phyloP scores from a whole-genome alignment of 257 asterid genomes.

The Gentiana straminea region DNA sequence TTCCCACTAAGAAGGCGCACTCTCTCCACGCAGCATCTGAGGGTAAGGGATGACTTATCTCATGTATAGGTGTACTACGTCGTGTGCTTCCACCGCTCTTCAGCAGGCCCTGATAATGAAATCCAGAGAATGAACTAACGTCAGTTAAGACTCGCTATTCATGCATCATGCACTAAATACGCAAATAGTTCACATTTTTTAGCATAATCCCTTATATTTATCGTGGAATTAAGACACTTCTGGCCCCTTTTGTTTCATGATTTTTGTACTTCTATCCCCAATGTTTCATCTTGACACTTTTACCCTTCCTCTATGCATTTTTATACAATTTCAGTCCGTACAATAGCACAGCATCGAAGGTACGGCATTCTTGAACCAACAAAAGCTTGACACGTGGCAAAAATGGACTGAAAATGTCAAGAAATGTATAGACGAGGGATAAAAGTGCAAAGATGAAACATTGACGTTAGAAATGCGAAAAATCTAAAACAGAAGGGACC shows the following conservation, averaged over 20 bases:
- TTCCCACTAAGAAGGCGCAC: conserved; percentile 45
- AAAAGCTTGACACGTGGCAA: no score
- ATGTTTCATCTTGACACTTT: no score
- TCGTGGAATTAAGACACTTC: neutral
- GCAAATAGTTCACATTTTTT: neutral
- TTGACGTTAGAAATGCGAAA: no score
- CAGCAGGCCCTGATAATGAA: conserved; percentile 59
- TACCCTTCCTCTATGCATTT: no score
- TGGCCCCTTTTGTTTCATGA: neutral
- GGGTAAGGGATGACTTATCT: conserved; percentile 73
- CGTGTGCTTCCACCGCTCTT: conserved; percentile 64
- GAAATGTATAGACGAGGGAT: neutral
- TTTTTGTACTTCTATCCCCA: no score
- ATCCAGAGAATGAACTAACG: neutral
- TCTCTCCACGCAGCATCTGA: conserved; percentile 62
- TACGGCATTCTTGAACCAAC: no score
- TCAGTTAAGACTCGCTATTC: neutral
- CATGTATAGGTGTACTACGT: conserved; percentile 60
- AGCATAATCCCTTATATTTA: no score
- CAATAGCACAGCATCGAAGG: no score
- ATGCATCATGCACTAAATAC: neutral
- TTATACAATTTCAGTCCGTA: no score
- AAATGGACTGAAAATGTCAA: no score
- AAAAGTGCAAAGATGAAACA: neutral
- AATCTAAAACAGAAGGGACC: no score